A percentile compares a stretch with the other conserved stretches of the same genome.
Conservation (phyloP, 202 grass and related monocot species). For the Zoysia matrella region DNA sequence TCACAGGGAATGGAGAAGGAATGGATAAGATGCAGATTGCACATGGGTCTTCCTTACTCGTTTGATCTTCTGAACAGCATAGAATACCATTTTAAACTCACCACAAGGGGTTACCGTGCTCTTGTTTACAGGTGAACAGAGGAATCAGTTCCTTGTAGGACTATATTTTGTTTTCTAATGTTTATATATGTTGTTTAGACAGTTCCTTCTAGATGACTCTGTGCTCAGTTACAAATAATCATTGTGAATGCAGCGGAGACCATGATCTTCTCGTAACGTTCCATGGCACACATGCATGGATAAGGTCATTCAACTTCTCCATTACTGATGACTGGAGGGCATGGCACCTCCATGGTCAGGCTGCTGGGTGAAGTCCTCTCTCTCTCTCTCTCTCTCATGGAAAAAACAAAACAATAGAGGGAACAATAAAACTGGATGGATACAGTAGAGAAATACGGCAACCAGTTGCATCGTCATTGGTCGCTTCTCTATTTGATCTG, state of each 20-base stretch:
- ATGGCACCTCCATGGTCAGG: constrained; percentile 56
- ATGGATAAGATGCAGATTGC: neutral
- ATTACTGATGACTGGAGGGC: constrained; percentile 63
- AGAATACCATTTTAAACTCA: neutral
- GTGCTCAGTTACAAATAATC: neutral
- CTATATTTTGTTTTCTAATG: neutral
- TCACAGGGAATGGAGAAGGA: neutral
- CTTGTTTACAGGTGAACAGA: neutral
- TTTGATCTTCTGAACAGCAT: neutral
- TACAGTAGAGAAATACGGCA: too few species aligned
- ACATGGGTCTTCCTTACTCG: neutral
- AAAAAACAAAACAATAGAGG: too few species aligned
- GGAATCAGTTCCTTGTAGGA: neutral
- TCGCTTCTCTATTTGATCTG: neutral
- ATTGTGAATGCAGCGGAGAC: constrained; percentile 47
- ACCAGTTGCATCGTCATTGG: neutral
- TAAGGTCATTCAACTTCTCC: constrained; percentile 60
- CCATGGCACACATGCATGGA: constrained; percentile 59
- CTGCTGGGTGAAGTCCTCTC: too few species aligned
- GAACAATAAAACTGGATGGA: too few species aligned
- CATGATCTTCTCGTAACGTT: constrained; percentile 54
- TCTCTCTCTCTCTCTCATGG: neutral
- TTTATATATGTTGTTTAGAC: too few species aligned
- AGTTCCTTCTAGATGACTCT: too few species aligned
- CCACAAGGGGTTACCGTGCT: constrained; percentile 1